phyloP scores from a whole-genome alignment of 805 yeast genomes.

The Saccharomycopsis malanga region DNA sequence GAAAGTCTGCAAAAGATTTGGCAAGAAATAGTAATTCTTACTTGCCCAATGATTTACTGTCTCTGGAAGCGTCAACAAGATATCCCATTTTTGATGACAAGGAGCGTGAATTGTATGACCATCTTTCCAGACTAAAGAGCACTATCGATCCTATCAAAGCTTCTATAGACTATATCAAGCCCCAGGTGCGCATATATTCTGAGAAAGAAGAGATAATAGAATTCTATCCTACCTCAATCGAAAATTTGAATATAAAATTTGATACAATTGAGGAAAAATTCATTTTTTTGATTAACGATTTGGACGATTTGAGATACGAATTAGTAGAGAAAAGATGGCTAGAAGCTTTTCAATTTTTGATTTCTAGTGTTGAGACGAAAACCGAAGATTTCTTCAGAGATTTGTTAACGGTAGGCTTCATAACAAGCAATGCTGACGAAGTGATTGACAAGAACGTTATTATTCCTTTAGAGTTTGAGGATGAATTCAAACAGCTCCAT shows the following conservation, averaged over 20 bases:
- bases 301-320: constrained; percentile 37
- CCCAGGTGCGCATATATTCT: constrained; percentile 30
- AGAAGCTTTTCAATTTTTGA: constrained; percentile 41
- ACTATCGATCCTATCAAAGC: constrained; percentile 30
- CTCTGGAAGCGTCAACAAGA: constrained; percentile 2
- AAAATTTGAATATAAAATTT: constrained; percentile 33
- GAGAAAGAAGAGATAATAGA: constrained; percentile 20
- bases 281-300: constrained; percentile 35
- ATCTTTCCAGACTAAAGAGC: constrained; percentile 27
- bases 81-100: constrained; percentile 20
- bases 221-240: constrained; percentile 22
- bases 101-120: constrained; percentile 25
- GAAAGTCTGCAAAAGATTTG: not conserved
- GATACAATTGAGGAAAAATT: constrained; percentile 35
- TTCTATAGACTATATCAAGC: constrained; percentile 32
- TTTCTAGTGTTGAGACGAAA: constrained; percentile 21
- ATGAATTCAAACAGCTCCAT: constrained; percentile 8
- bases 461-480: constrained; percentile 17
- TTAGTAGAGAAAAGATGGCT: constrained; percentile 51
- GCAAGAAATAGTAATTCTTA: not conserved
- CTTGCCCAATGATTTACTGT: not conserved
- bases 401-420: constrained; percentile 3
- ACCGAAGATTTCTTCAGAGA: constrained; percentile 1
- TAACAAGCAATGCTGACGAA: not conserved
- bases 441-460: constrained; percentile 10